Evolutionary conservation across 148 eudicot genomes (phyloP), one percentile per base, ranked within the genome.

Genomic region (Arctostaphylos glauca): DNA sequence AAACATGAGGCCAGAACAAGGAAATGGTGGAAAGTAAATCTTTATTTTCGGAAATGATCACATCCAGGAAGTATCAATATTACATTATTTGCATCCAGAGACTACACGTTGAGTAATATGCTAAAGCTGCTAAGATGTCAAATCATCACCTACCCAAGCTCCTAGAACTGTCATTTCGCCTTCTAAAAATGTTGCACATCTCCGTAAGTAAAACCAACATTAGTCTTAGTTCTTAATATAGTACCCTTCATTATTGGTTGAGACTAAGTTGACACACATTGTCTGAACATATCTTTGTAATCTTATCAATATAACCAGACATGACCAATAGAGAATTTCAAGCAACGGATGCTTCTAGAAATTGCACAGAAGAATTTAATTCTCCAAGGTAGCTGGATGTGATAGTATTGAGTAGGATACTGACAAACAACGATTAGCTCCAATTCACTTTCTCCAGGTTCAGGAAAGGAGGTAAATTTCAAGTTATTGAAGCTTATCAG

Each of bases 1-100:
- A 72, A 47, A 2, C 50, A 76, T 62, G 48, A 76, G 44, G 75
- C 54, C 50, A 19, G 59, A 82, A 76, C 50, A 41, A 83, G 68
- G 48, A 59, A 59, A 10, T 41, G 6, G 58, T 15, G 48, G 67
- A 64, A 25, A 62, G 47, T 0, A 80, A 31, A 52, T 67, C 76
- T 68, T 6, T n/a, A 48, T 23, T 18, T 50, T 80, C 62, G 55
- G 55, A 5, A 14, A 14, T 80, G 43, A 70, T 16, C 38, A 59
- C 49, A 80, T 31, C 38, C 38, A 31, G 38, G 38, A 31, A 31
- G 38, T 31, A 70, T 43, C 74, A 15, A 70, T 16, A 70, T n/a
- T 70, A 43, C 9, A 70, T 70, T 70, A 43, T 38, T 38, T 70
- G 49, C 74, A 70, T 16, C 5, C 74, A 70, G 74, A 41, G 74